These are phyloP conservation scores for Boletales sp. DNA, from an alignment of 768 basidiomycete genomes.

Conservation along the genomic window DNA sequence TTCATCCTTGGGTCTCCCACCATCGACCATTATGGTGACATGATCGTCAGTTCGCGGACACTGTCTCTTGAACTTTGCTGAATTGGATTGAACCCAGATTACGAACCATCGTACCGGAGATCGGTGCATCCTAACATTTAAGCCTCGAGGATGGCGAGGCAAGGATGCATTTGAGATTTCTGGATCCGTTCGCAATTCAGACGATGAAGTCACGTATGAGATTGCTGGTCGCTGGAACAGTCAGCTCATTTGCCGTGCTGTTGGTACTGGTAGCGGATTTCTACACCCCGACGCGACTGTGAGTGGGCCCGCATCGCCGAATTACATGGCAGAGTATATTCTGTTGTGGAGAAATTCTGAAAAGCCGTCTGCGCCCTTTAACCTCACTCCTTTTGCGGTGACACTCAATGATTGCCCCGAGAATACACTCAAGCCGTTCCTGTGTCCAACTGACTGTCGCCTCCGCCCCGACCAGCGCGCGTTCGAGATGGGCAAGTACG, in stretches of 20 bases:
- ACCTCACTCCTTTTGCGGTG: constrained; percentile 91
- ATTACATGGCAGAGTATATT: constrained; percentile 63
- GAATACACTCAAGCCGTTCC: constrained; percentile 60
- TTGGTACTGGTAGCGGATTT: constrained; percentile 54
- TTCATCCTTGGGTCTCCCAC: constrained; percentile 89
- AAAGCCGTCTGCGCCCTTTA: constrained; percentile 83
- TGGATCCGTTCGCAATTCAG: constrained; percentile 69
- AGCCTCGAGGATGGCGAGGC: constrained; percentile 92
- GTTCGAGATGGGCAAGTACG: constrained; percentile 87
- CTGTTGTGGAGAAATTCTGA: constrained; percentile 92
- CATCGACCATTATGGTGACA: constrained; percentile 93
- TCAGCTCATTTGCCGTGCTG: constrained; percentile 82
- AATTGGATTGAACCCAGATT: constrained; percentile 35
- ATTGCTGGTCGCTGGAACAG: constrained; percentile 96
- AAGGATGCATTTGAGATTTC: constrained; percentile 91
- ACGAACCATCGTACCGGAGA: constrained; percentile 91
- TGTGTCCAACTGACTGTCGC: constrained; percentile 91
- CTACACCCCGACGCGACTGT: constrained; percentile 73
- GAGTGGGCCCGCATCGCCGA: constrained; percentile 40
- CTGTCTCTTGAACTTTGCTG: background rate
- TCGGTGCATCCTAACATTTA: constrained; percentile 86
- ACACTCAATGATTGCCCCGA: constrained; percentile 86
- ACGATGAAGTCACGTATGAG: constrained; percentile 70
- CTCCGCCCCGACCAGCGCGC: constrained; percentile 91
- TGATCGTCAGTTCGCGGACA: constrained; percentile 59